Evolutionary conservation across 768 basidiomycete genomes (phyloP).

Genomic region (Tricholoma sp.): DNA sequence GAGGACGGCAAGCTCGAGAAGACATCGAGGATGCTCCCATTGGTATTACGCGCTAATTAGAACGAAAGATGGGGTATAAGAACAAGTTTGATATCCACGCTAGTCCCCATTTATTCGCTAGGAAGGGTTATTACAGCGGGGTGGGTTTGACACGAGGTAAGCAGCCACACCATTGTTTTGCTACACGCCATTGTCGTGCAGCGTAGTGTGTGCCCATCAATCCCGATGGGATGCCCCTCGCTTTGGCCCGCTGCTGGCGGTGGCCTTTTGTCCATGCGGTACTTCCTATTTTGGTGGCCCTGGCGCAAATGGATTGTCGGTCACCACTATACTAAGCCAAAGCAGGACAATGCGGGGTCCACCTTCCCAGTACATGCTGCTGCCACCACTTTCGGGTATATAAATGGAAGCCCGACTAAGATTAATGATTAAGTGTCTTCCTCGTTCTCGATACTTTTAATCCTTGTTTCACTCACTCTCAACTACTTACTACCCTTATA

Average conservation of each 20-base stretch:
- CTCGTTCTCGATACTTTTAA: slow-evolving; percentile 4
- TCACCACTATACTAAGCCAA: slow-evolving; percentile 2
- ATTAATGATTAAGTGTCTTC: slow-evolving; percentile 2
- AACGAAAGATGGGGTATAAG: too few species aligned
- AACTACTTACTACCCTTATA: slow-evolving; percentile 2
- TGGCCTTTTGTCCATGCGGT: neutral
- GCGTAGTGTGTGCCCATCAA: neutral
- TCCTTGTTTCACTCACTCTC: neutral
- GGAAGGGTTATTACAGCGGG: neutral
- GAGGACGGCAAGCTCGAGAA: slow-evolving; percentile 9
- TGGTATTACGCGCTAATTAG: too few species aligned
- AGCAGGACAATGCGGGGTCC: slow-evolving; percentile 9
- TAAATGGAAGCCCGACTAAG: slow-evolving; percentile 4
- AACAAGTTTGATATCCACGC: neutral
- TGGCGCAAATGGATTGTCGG: neutral
- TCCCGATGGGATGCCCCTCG: neutral
- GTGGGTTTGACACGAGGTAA: neutral
- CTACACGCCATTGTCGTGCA: slow-evolving; percentile 10
- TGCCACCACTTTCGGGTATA: slow-evolving; percentile 7
- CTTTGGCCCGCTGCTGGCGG: neutral
- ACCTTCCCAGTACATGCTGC: neutral
- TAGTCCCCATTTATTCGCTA: neutral
- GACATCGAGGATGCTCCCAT: neutral
- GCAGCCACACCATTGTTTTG: slow-evolving; percentile 14
- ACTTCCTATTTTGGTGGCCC: neutral